Evolutionary conservation across 192 early-diverging fungal species (phyloP), one percentile per base, ranked within the genome.

Genomic region (Lobulomyces angularis): DNA sequence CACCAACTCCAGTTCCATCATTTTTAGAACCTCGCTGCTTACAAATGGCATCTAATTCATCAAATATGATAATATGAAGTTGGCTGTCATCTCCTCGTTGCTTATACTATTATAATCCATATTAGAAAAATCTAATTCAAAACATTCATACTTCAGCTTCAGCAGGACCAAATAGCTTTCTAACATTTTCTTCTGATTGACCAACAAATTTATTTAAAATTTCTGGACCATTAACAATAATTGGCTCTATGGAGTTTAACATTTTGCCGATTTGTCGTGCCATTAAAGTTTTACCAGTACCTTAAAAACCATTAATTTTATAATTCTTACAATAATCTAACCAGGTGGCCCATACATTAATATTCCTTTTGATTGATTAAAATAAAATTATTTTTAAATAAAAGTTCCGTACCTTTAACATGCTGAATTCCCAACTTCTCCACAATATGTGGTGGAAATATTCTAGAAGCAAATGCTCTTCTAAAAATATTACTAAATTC

Each of bases 231-330:
- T 87, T 93, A 18, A 97, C 90, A 47, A 97, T 87, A 43, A 83
- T 73, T 24, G 91, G 91, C 35, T 97, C 94, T 19, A 71, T 71
- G 3, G 84, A 81, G 52, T 95, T 95, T 42, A 97, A 72, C 94
- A 97, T 95, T 50, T 95, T 95, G 16, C 91, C 94, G 43, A 97
- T 97, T 62, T 97, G 91, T 7, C 94, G 79, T 5, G 93, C 93
- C 79, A 97, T 90, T 37, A 95, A 62, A 14, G 93, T 97, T 56
- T 97, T 97, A 31, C 93, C 93, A 0, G 93, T 97, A 41, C 93
- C 45, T 38, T 8, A 38, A 14, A 7, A 17, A 38, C 37, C n/a
- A n/a, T n/a, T n/a, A n/a, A n/a, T n/a, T n/a, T n/a, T n/a, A n/a
- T n/a, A n/a, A n/a, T n/a, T n/a, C n/a, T n/a, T n/a, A n/a, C n/a